These are phyloP conservation scores for Fusarium goolgardi DNA, from an alignment of 2,329 filamentous ascomycete genomes.

Conservation along the genomic window DNA sequence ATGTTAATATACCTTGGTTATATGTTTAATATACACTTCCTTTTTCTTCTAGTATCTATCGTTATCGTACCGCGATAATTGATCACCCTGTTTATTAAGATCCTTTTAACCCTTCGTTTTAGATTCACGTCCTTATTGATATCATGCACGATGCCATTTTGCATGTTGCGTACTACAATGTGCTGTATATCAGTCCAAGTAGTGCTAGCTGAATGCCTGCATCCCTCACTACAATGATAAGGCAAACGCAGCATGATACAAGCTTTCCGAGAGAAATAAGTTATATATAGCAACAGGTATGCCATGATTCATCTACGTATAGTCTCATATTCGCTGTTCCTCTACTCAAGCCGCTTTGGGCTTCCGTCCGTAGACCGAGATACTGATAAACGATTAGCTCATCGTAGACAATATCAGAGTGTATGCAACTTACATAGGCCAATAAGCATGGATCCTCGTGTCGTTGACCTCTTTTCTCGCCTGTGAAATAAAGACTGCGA, in stretches of 20 bases:
- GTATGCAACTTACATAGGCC: slow-evolving; percentile 21
- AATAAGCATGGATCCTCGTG: slow-evolving; percentile 25
- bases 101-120: too few species aligned
- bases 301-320: too few species aligned
- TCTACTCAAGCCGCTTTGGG: background rate
- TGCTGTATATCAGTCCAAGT: background rate
- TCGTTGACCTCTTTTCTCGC: slow-evolving; percentile 26
- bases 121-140: too few species aligned
- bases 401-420: accelerated
- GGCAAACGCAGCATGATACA: too few species aligned
- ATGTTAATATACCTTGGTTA: too few species aligned
- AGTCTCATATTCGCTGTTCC: too few species aligned
- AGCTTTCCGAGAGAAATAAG: too few species aligned
- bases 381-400: background rate
- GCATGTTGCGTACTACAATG: background rate
- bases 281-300: too few species aligned
- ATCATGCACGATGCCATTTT: background rate
- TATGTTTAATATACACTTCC: too few species aligned
- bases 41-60: background rate
- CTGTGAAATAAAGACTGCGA: slow-evolving; percentile 17
- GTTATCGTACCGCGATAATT: too few species aligned
- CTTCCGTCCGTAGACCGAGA: slow-evolving; percentile 17
- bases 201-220: background rate
- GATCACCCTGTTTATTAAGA: too few species aligned
- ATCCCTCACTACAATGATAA: background rate